Evolutionary conservation across 257 asterid genomes (phyloP), one percentile per base, ranked within the genome.

Genomic region (Cruciata laevipes): DNA sequence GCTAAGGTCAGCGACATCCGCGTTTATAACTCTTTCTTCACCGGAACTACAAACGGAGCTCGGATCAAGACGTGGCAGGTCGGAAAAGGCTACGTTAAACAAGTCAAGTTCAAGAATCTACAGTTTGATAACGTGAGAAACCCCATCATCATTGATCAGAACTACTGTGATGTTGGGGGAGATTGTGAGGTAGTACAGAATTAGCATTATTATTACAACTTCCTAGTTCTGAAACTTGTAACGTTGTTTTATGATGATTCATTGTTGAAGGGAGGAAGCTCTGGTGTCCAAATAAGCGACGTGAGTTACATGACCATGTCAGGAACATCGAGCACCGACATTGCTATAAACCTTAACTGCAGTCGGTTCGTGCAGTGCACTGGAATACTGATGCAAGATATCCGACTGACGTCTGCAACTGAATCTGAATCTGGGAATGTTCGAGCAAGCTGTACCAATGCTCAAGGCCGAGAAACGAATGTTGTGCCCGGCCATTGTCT

Each of bases 31-130:
- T 77, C 77, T 42, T 25, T 64, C 65, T 82, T 91, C 82, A 80
- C 67, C 31, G 79, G 87, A 56, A 88, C 98, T 18, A 78, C 95
- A 8, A 89, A 91, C 61, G 96, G 98, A 73, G 98, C 94, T 73
- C 81, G 98, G 20, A 91, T 91, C 81, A 91, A 91, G 79, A 88
- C 95, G 58, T 89, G 98, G 95, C 89, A 88, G 95, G 87, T 40
- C 3, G 95, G 91, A 51, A 80, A 69, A 74, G 94, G 94, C 38
- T 79, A 81, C n/a, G 76, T 84, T 16, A 77, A 78, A 14, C 71
- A 63, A 5, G 74, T 89, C 31, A 68, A 63, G 2, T 89, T 84
- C 55, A 75, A 84, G 69, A 84, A 80, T 61, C 83, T 86, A 2
- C 21, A 33, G 20, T 80, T 88, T 68, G 56, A 66, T 52, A 10